Conservation (phyloP, 257 asterid species). For the Plantago elongata region DNA sequence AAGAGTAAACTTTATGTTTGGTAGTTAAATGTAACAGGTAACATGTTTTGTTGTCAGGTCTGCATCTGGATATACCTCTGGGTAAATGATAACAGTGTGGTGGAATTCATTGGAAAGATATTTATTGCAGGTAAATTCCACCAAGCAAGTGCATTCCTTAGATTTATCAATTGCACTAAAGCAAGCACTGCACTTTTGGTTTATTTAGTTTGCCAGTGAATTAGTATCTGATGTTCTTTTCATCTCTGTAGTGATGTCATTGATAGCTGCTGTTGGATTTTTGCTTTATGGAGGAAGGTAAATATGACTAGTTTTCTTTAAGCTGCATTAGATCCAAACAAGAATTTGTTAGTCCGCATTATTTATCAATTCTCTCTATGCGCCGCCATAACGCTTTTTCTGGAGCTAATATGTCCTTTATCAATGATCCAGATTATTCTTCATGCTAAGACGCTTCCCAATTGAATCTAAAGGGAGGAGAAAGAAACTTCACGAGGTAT, state of each 20-base stretch:
- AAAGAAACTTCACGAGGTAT: constrained; percentile 92
- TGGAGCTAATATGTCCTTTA: constrained; percentile 8
- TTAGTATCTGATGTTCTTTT: constrained; percentile 23
- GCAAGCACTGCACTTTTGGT: constrained; percentile 9
- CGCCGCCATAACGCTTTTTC: constrained; percentile 4
- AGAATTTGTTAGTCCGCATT: constrained; percentile 3
- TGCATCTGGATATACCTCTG: constrained; percentile 79
- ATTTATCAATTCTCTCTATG: constrained; percentile 5
- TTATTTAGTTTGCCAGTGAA: constrained; percentile 15
- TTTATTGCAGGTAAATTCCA: constrained; percentile 71
- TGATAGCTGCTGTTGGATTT: constrained; percentile 86
- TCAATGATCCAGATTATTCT: constrained; percentile 56
- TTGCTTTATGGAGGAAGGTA: constrained; percentile 96
- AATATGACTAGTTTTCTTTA: constrained; percentile 13
- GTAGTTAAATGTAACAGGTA: constrained; percentile 18
- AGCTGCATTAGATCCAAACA: constrained; percentile 12
- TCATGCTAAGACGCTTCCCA: constrained; percentile 87
- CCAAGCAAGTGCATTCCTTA: constrained; percentile 16
- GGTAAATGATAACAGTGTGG: constrained; percentile 46
- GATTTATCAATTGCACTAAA: constrained; percentile 14
- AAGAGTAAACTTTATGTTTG: constrained; percentile 5
- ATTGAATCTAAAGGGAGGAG: constrained; percentile 96
- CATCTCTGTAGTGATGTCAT: constrained; percentile 68
- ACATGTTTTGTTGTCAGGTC: constrained; percentile 39
- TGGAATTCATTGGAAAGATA: constrained; percentile 67